Base-by-base conservation (phyloP, 2,329 filamentous ascomycete genomes). In the Thielaviopsis ethacetica region DNA sequence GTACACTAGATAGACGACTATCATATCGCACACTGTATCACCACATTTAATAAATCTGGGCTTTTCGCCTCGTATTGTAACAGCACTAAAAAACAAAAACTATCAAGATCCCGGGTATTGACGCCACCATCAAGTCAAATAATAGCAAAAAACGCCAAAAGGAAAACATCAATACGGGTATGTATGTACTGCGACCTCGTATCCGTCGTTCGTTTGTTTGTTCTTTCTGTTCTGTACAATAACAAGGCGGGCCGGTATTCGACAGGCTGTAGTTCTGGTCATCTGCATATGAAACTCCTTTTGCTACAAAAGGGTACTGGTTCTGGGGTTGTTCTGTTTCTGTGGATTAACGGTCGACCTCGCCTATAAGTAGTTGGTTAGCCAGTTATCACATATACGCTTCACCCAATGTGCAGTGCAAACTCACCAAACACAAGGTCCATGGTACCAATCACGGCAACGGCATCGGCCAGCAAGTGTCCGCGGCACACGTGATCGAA, bases 401-500 rank as follows among this genome's bases (percentile, higher is more conserved):
- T 56, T 30, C 24, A 22, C 9, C 4, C 9, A 54, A 53, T 22
- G 34, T 17, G 19, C 53, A 44, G 13, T 12, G 56, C 56, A 56
- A 55, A 72, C 80, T 78, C 77, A 82, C 89, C 89, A 71, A 93
- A 91, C 77, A 91, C 87, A 70, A 93, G 73, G 81, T 90, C 86
- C 86, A 91, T 90, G 57, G 86, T 86, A 70, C 83, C 86, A 66
- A 97, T 97, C 61, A 97, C 91, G 54, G 93, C 94, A 55, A 98
- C 93, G 26, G 91, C 93, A 73, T 98, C 93, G 62, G 94, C 93
- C 66, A 98, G 75, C 72, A 98, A 74, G 75, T 98, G 94, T 34
- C 93, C 93, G 74, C 88, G 86, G 64, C 84, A 84, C 59, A 98
- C 80, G 69, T 97, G 91, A 71, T 98, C 93, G 71, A 98, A 96